These are phyloP conservation scores for Wickerhamiella infanticola DNA, from an alignment of 1,139 yeast genomes.

Conservation along the genomic window DNA sequence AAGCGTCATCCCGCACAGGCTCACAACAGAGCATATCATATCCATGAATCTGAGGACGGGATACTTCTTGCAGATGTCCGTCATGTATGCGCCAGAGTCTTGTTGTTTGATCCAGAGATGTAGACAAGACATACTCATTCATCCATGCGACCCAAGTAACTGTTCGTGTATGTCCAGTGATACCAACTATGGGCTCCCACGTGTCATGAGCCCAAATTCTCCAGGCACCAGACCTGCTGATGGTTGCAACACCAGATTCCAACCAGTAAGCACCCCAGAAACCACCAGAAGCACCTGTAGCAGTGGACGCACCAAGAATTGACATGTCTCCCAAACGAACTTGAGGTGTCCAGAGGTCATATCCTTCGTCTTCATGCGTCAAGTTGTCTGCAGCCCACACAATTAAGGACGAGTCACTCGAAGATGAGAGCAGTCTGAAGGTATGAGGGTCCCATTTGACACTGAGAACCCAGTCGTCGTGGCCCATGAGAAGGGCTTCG, in stretches of 20 bases:
- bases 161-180: slow-evolving; percentile 62
- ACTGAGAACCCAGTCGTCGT: slow-evolving; percentile 93
- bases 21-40: slow-evolving; percentile 78
- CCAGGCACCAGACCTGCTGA: slow-evolving; percentile 89
- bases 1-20: slow-evolving; percentile 18
- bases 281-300: slow-evolving; percentile 97
- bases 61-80: slow-evolving; percentile 67
- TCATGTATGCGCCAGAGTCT: slow-evolving; percentile 59
- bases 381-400: slow-evolving; percentile 84
- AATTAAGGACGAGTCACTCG: slow-evolving; percentile 90
- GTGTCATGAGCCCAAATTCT: slow-evolving; percentile 44
- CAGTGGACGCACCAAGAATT: slow-evolving; percentile 93
- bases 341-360: slow-evolving; percentile 61
- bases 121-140: slow-evolving; percentile 49
- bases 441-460: slow-evolving; percentile 63
- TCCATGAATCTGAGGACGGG: slow-evolving; percentile 97
- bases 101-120: slow-evolving; percentile 88
- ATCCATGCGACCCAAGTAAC: slow-evolving; percentile 80
- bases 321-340: slow-evolving; percentile 81
- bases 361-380: slow-evolving; percentile 38
- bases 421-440: slow-evolving; percentile 57
- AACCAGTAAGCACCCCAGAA: slow-evolving; percentile 89
- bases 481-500: slow-evolving; percentile 93
- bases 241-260: slow-evolving; percentile 44
- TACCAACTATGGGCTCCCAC: slow-evolving; percentile 34